Conservation (phyloP, 345 rosid species). For the Acer negundo region DNA sequence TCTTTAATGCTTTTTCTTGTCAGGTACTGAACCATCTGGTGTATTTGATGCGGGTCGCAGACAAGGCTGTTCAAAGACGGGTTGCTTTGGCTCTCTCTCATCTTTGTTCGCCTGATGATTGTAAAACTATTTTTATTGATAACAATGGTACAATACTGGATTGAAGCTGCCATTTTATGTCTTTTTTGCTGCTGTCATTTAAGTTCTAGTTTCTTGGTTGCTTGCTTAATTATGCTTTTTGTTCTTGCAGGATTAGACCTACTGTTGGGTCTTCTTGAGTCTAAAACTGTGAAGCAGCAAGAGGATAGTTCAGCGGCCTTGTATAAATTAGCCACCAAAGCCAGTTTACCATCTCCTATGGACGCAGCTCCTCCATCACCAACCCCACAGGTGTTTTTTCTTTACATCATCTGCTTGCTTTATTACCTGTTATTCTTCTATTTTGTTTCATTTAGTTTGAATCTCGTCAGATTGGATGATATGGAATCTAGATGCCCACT, state of each 20-base stretch:
- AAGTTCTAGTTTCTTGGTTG: slow-evolving; percentile 3
- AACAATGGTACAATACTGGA: slow-evolving; percentile 47
- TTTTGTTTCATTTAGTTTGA: neutral
- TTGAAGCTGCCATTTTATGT: neutral
- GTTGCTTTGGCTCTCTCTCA: slow-evolving; percentile 73
- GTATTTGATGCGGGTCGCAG: slow-evolving; percentile 53
- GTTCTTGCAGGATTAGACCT: slow-evolving; percentile 50
- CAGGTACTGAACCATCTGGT: slow-evolving; percentile 60
- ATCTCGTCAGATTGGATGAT: too few species aligned
- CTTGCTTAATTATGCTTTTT: neutral
- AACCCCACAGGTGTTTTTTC: slow-evolving; percentile 45
- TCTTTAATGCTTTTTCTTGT: slow-evolving; percentile 9
- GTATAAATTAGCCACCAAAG: slow-evolving; percentile 57
- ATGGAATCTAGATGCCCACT: neutral
- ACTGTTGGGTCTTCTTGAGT: slow-evolving; percentile 58
- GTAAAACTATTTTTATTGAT: slow-evolving; percentile 57
- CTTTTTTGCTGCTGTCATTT: slow-evolving; percentile 6
- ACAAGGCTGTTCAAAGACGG: slow-evolving; percentile 50
- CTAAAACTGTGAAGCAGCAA: slow-evolving; percentile 53
- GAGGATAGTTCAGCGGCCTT: slow-evolving; percentile 54
- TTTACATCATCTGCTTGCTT: neutral
- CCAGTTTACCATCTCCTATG: slow-evolving; percentile 44
- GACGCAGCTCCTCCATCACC: slow-evolving; percentile 73
- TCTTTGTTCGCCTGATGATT: slow-evolving; percentile 63
- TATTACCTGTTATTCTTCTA: neutral